phyloP scores from a whole-genome alignment of 352 stramenopile species.

The Thraustochytrium striatum region DNA sequence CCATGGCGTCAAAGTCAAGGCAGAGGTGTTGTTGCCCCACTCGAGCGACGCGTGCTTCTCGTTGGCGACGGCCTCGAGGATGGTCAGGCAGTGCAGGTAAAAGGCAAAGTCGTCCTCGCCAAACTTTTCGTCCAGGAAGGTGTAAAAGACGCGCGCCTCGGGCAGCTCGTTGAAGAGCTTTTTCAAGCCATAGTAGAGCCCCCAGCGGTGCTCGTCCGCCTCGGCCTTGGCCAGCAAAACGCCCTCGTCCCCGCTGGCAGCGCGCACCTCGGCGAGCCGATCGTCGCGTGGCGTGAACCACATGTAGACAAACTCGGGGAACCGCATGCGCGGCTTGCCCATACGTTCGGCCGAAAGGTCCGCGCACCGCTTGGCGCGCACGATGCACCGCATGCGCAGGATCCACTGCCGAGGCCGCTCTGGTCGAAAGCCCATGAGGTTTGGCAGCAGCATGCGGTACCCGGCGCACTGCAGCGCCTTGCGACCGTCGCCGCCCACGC shows the following conservation, averaged over 20 bases:
- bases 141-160: conserved; percentile 82
- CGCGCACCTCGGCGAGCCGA: conserved; percentile 63
- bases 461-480: conserved; percentile 69
- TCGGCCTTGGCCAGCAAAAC: conserved; percentile 53
- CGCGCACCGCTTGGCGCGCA: conserved; percentile 78
- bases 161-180: conserved; percentile 73
- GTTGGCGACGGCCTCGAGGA: conserved; percentile 66
- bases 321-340: conserved; percentile 62
- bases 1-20: not conserved
- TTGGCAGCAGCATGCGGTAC: conserved; percentile 81
- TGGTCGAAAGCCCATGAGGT: conserved; percentile 71
- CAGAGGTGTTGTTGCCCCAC: conserved; percentile 23
- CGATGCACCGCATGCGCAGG: conserved; percentile 77
- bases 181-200: conserved; percentile 85
- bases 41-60: conserved; percentile 5
- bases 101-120: conserved; percentile 82
- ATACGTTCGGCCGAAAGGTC: conserved; percentile 59
- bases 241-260: conserved; percentile 55
- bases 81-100: conserved; percentile 76
- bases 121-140: conserved; percentile 82
- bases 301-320: conserved; percentile 85
- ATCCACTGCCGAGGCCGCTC: conserved; percentile 74
- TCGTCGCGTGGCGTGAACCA: conserved; percentile 77
- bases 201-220: conserved; percentile 82
- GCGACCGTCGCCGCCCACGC: not conserved